Evolutionary conservation across 495 filamentous ascomycete genomes (phyloP).

Genomic region (Aspergillus coremiiformis): DNA sequence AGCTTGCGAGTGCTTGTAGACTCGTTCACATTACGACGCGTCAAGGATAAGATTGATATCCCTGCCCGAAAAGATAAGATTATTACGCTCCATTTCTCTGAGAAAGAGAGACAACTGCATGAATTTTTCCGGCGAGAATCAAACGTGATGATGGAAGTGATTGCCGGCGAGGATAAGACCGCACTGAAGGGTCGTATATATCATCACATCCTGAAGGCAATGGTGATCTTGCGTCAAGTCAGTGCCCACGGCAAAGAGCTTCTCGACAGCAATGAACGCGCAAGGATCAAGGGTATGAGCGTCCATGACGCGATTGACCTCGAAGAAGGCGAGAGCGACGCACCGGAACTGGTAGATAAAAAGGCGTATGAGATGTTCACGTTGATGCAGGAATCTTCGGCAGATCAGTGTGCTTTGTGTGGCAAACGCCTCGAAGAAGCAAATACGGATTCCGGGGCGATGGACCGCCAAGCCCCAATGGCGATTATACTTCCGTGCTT

Average conservation of each 20-base stretch:
- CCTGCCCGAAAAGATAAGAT: constrained; percentile 67
- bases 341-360: constrained; percentile 47
- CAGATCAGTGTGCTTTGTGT: constrained; percentile 64
- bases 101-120: constrained; percentile 48
- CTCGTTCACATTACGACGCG: constrained; percentile 81
- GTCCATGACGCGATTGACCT: constrained; percentile 78
- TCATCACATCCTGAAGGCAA: constrained; percentile 81
- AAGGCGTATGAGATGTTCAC: constrained; percentile 77
- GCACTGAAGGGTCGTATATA: constrained; percentile 75
- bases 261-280: constrained; percentile 72
- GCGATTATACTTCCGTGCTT: constrained; percentile 75
- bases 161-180: constrained; percentile 43
- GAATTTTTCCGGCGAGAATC: constrained; percentile 57
- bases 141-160: constrained; percentile 52
- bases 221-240: constrained; percentile 80
- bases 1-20: constrained; percentile 89
- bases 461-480: constrained; percentile 56
- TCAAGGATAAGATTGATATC: constrained; percentile 84
- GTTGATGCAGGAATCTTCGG: constrained; percentile 69
- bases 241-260: constrained; percentile 90
- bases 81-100: constrained; percentile 50
- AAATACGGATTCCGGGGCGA: constrained; percentile 37
- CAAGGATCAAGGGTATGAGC: constrained; percentile 68
- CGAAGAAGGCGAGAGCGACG: constrained; percentile 61
- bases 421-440: constrained; percentile 48